A percentile compares a stretch with the other conserved stretches of the same genome.
These are phyloP conservation scores for Diplodia intermedia DNA, from an alignment of 2,329 filamentous ascomycete genomes.

Conservation along the genomic window DNA sequence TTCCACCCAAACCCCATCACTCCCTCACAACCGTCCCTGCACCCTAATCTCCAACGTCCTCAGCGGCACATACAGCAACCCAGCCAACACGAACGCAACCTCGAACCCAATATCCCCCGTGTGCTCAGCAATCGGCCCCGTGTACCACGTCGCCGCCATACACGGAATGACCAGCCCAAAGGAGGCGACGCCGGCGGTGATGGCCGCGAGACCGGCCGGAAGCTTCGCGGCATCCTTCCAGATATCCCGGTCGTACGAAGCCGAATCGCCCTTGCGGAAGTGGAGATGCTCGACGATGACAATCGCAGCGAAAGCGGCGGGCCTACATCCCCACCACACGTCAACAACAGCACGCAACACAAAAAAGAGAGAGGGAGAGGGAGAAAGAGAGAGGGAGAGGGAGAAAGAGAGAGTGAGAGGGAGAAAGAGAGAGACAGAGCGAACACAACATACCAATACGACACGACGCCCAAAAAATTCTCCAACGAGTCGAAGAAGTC, in stretches of 20 bases:
- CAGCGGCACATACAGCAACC: conserved; percentile 55
- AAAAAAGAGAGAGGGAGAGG: no score
- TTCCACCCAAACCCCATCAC: no score
- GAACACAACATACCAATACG: conserved; percentile 42
- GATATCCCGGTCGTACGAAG: conserved; percentile 48
- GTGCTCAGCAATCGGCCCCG: conserved; percentile 64
- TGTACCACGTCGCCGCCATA: conserved; percentile 68
- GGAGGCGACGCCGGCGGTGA: conserved; percentile 47
- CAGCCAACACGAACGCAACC: conserved; percentile 61
- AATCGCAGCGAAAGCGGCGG: conserved; percentile 45
- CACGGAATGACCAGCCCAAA: conserved; percentile 63
- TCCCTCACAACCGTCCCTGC: neutral
- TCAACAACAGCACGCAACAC: no score
- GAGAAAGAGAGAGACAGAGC: no score
- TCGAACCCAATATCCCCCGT: conserved; percentile 73
- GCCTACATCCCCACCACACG: neutral
- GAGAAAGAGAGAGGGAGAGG: no score
- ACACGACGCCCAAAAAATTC: conserved; percentile 47
- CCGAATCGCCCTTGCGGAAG: conserved; percentile 46
- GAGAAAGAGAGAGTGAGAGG: no score
- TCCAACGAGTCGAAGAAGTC: conserved; percentile 64
- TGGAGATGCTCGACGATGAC: conserved; percentile 48
- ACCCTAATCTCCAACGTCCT: conserved; percentile 47
- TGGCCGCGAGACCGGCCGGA: conserved; percentile 51
- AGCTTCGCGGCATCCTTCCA: conserved; percentile 51